Evolutionary conservation across 345 rosid species (phyloP).

Genomic region (Populus pruinosa): DNA sequence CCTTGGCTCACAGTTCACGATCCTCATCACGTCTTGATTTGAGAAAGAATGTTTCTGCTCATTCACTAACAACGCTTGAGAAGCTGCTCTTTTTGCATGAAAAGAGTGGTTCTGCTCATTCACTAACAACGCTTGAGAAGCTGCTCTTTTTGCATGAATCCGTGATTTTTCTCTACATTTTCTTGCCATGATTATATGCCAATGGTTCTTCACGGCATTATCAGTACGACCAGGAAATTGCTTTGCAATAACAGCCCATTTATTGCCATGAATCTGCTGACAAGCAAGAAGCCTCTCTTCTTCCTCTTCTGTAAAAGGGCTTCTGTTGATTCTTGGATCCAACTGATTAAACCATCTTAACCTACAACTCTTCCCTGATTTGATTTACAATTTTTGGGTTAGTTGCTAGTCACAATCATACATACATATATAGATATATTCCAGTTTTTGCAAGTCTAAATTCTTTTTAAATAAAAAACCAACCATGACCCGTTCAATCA

Average conservation of each 20-base stretch:
- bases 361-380: slow-evolving; percentile 86
- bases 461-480: background rate
- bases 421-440: too few relatives aligned
- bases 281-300: slow-evolving; percentile 76
- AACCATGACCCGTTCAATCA: background rate
- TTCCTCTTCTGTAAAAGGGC: slow-evolving; percentile 88
- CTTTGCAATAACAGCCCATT: slow-evolving; percentile 84
- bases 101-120: too few relatives aligned
- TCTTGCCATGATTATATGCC: slow-evolving; percentile 96
- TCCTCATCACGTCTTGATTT: background rate
- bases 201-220: slow-evolving; percentile 95
- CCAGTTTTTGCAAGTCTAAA: too few relatives aligned
- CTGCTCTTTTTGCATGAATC: slow-evolving; percentile 14
- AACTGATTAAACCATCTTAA: slow-evolving; percentile 95
- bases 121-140: background rate
- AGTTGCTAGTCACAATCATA: slow-evolving; percentile 3
- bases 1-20: background rate
- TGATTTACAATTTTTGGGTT: background rate
- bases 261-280: slow-evolving; percentile 82
- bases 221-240: slow-evolving; percentile 89
- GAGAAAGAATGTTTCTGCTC: background rate
- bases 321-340: slow-evolving; percentile 84
- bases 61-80: too few relatives aligned
- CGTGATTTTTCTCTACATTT: slow-evolving; percentile 40
- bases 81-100: too few relatives aligned